Evolutionary conservation across 1,139 yeast species (phyloP).

Genomic region (Arxiozyma heterogenica): DNA sequence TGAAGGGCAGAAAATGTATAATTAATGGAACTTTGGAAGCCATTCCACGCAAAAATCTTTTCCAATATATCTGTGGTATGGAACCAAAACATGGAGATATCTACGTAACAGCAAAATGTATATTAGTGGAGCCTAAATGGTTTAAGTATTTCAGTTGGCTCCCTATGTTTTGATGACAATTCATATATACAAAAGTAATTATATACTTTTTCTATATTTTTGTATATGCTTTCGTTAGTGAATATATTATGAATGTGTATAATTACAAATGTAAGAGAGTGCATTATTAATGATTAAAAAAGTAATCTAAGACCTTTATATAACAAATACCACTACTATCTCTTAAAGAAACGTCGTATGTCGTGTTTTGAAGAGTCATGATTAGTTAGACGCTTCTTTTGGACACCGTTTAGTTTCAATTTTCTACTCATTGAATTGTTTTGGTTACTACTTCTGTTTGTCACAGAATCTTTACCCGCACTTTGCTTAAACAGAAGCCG

Average conservation of each 20-base stretch:
- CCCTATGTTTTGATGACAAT: constrained; percentile 14
- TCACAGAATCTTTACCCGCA: background rate
- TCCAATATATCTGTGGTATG: constrained; percentile 6
- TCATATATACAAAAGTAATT: background rate
- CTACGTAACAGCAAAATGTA: constrained; percentile 50
- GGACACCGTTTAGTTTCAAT: background rate
- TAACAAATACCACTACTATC: background rate
- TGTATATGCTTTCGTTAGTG: background rate
- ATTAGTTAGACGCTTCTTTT: background rate
- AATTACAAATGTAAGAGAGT: background rate
- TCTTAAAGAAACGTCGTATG: background rate
- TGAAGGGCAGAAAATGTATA: constrained; percentile 72
- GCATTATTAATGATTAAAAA: no score
- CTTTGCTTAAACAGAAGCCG: constrained; percentile 15
- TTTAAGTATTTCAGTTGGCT: constrained; percentile 63
- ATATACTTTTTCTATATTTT: no score
- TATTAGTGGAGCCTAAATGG: constrained; percentile 74
- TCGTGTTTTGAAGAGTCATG: background rate
- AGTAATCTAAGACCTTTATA: no score
- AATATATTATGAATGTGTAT: background rate
- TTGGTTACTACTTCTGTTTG: background rate
- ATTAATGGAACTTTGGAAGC: constrained; percentile 58
- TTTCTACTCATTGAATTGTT: background rate
- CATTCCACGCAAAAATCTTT: constrained; percentile 6
- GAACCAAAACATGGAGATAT: constrained; percentile 25